These are phyloP conservation scores for Cladosporium sphaerospermum DNA, from an alignment of 2,329 filamentous ascomycete species.

Conservation along the genomic window DNA sequence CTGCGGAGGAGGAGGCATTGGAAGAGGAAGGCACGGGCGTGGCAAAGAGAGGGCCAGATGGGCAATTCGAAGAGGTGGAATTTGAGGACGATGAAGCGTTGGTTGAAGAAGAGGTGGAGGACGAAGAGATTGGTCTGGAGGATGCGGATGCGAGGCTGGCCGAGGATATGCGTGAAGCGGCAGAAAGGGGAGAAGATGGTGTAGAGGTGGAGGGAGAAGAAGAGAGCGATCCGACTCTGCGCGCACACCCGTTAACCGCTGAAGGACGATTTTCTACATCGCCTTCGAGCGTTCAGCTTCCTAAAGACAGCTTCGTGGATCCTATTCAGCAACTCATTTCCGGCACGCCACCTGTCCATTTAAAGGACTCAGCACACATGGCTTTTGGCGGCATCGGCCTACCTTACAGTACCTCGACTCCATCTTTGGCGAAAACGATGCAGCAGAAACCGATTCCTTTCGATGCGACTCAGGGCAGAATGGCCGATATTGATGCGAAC, in stretches of 20 bases:
- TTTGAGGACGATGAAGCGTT: slow-evolving; percentile 31
- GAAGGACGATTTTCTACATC: slow-evolving; percentile 68
- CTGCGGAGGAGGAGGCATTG: slow-evolving; percentile 40
- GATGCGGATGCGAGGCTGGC: slow-evolving; percentile 19
- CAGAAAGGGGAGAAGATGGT: slow-evolving; percentile 15
- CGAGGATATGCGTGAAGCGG: slow-evolving; percentile 25
- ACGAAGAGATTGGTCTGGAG: slow-evolving; percentile 52
- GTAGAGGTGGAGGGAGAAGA: slow-evolving; percentile 22
- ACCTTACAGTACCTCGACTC: slow-evolving; percentile 70
- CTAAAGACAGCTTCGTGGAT: slow-evolving; percentile 59
- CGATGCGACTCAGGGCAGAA: slow-evolving; percentile 56
- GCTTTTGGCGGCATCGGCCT: slow-evolving; percentile 71
- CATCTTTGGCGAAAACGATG: slow-evolving; percentile 47
- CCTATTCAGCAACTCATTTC: slow-evolving; percentile 66
- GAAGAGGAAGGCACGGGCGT: slow-evolving; percentile 46
- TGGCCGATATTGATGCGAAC: slow-evolving; percentile 71
- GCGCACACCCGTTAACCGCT: slow-evolving; percentile 68
- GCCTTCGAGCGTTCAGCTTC: slow-evolving; percentile 69
- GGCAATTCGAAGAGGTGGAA: slow-evolving; percentile 57
- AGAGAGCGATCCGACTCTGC: slow-evolving; percentile 35
- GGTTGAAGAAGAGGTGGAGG: slow-evolving; percentile 31
- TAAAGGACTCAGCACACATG: slow-evolving; percentile 63
- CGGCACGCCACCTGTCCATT: slow-evolving; percentile 60
- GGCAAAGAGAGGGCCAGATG: slow-evolving; percentile 51
- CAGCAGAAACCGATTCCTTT: slow-evolving; percentile 61